Conservation (phyloP, 23 red algal genomes). For the Pyropia yezoensis region DNA sequence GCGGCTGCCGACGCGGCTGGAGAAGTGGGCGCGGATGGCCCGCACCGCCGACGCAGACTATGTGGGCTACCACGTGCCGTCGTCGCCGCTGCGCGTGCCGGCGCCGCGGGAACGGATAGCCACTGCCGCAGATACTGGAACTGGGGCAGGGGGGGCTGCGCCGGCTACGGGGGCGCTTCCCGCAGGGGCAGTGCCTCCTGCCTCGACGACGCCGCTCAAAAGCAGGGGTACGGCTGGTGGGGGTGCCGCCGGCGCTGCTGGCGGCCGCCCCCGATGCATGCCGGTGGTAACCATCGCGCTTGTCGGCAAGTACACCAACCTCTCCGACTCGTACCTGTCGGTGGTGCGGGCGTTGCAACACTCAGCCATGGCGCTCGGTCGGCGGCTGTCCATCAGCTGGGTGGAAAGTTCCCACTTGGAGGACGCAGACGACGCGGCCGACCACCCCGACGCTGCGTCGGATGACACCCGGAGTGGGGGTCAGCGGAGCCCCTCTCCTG, state of each 20-base stretch:
- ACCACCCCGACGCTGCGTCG: background rate
- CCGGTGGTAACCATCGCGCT: constrained; percentile 58
- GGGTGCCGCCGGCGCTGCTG: no score
- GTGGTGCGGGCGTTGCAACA: constrained; percentile 84
- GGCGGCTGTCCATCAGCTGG: constrained; percentile 65
- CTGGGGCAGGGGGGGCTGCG: no score
- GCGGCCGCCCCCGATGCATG: background rate
- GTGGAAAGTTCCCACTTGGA: constrained; percentile 77
- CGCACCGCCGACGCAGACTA: background rate
- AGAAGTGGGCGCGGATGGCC: constrained; percentile 89
- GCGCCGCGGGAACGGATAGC: no score
- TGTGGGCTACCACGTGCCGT: constrained; percentile 3
- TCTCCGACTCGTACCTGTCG: constrained; percentile 80
- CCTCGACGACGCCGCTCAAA: no score
- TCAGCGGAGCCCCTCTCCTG: background rate
- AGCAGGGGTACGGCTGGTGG: no score
- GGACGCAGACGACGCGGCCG: background rate
- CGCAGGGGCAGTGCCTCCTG: no score
- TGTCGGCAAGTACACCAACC: constrained; percentile 93
- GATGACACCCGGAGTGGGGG: background rate
- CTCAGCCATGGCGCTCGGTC: constrained; percentile 78
- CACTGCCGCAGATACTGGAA: no score
- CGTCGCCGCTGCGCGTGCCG: background rate
- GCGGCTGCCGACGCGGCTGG: constrained; percentile 76
- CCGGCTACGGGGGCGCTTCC: no score